These are phyloP conservation scores for Trifolium fragiferum DNA, from an alignment of 306 rosid genomes.

Conservation along the genomic window DNA sequence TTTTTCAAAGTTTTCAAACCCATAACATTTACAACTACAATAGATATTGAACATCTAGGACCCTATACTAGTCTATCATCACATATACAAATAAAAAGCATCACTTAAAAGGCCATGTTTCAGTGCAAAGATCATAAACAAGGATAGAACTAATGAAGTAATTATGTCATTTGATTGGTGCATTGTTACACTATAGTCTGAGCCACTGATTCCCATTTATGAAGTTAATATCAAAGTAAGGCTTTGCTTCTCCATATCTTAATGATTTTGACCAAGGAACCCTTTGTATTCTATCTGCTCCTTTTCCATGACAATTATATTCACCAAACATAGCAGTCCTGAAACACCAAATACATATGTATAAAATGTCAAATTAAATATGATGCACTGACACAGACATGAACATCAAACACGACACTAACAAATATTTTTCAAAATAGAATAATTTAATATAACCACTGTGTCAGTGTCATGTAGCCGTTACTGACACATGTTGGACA, in stretches of 20 bases:
- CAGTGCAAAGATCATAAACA: slow-evolving; percentile 19
- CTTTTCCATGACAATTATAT: slow-evolving; percentile 65
- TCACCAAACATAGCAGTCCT: slow-evolving; percentile 89
- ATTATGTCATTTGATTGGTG: slow-evolving; percentile 7
- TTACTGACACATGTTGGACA: background rate
- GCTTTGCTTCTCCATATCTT: slow-evolving; percentile 56
- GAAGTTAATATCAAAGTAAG: slow-evolving; percentile 60
- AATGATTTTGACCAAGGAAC: slow-evolving; percentile 80
- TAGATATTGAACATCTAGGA: background rate
- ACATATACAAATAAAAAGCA: slow-evolving; percentile 15
- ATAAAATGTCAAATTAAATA: too few species aligned
- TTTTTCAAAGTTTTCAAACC: background rate
- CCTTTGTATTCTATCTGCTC: slow-evolving; percentile 62
- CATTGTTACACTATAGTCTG: slow-evolving; percentile 45
- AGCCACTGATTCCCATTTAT: slow-evolving; percentile 86
- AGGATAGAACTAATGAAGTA: slow-evolving; percentile 8
- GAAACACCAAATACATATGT: slow-evolving; percentile 21
- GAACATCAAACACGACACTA: background rate
- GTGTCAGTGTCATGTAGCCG: background rate
- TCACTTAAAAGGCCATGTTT: background rate
- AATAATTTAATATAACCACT: background rate
- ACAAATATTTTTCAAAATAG: background rate
- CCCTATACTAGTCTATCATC: background rate
- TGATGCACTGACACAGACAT: background rate
- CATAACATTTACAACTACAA: background rate